Percentiles rank a stretch among this genome's conserved stretches.
Evolutionary conservation across 2,329 filamentous ascomycete genomes (phyloP).

Genomic region (Exophiala sp.): DNA sequence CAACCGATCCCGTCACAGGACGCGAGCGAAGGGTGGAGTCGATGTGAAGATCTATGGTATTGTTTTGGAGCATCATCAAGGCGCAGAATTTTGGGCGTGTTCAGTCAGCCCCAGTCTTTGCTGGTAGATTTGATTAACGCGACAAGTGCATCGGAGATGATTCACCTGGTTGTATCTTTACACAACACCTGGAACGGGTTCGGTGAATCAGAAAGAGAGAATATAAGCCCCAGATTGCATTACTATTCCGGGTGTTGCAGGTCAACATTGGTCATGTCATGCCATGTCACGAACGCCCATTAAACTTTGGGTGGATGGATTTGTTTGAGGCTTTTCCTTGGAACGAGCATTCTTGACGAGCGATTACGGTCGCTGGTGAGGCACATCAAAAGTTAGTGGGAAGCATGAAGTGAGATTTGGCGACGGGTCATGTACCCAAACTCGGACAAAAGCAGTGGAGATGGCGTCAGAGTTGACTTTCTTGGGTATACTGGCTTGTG

Average conservation of each 20-base stretch:
- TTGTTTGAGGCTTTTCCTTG: conserved; percentile 2
- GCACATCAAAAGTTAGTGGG: too few species aligned
- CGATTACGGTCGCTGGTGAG: conserved; percentile 12
- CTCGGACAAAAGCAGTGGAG: too few species aligned
- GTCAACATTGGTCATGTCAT: conserved; percentile 3
- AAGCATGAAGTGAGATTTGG: too few species aligned
- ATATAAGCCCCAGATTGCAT: neutral
- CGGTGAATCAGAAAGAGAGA: neutral
- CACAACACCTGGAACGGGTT: neutral
- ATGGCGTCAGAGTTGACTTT: too few species aligned
- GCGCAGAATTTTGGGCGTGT: neutral
- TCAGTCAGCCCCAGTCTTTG: too few species aligned
- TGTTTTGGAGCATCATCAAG: neutral
- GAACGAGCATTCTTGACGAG: conserved; percentile 4
- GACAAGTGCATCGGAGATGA: too few species aligned
- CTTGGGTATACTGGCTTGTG: too few species aligned
- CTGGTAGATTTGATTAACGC: too few species aligned
- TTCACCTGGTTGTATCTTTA: too few species aligned
- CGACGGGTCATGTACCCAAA: too few species aligned
- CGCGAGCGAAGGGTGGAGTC: neutral
- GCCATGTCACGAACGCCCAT: conserved; percentile 6
- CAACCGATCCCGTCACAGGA: conserved; percentile 9
- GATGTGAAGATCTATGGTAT: neutral
- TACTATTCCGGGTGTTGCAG: conserved; percentile 3
- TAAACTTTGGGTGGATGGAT: neutral